Conservation (phyloP, 1,284 basidiomycete species). For the Sporisorium graminicola region DNA sequence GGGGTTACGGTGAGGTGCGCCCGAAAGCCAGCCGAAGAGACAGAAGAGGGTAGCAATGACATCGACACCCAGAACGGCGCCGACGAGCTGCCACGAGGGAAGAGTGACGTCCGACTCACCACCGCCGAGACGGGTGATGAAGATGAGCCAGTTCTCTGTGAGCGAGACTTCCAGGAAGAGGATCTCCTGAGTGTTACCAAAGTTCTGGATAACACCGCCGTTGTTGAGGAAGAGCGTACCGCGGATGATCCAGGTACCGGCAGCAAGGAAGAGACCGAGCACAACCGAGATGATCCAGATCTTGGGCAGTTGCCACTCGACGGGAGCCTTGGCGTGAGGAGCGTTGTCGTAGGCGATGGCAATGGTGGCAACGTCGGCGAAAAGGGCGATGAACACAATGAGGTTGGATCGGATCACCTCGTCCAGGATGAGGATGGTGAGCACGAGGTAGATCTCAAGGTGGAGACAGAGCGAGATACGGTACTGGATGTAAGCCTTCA, state of each 20-base stretch:
- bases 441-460: slow-evolving; percentile 74
- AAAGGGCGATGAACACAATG: slow-evolving; percentile 75
- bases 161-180: slow-evolving; percentile 75
- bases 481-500: slow-evolving; percentile 73
- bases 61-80: slow-evolving; percentile 74
- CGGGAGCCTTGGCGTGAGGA: slow-evolving; percentile 73
- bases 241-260: slow-evolving; percentile 74
- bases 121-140: slow-evolving; percentile 71
- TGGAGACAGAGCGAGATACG: slow-evolving; percentile 73
- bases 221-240: slow-evolving; percentile 73
- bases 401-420: slow-evolving; percentile 75
- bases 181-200: slow-evolving; percentile 73
- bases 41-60: slow-evolving; percentile 74
- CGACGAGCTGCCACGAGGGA: slow-evolving; percentile 73
- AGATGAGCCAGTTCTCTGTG: slow-evolving; percentile 75
- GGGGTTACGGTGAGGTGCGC: slow-evolving; percentile 70
- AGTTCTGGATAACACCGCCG: slow-evolving; percentile 75
- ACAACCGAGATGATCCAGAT: slow-evolving; percentile 75
- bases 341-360: slow-evolving; percentile 75
- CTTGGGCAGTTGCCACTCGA: slow-evolving; percentile 76
- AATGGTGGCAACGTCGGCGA: slow-evolving; percentile 74
- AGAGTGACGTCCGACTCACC: slow-evolving; percentile 70
- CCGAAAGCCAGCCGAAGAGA: slow-evolving; percentile 74
- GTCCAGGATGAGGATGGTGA: slow-evolving; percentile 74
- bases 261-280: slow-evolving; percentile 72